Percentiles rank a stretch among this genome's conserved stretches.
Evolutionary conservation across 345 rosid species (phyloP).

Genomic region (Ricinus communis): DNA sequence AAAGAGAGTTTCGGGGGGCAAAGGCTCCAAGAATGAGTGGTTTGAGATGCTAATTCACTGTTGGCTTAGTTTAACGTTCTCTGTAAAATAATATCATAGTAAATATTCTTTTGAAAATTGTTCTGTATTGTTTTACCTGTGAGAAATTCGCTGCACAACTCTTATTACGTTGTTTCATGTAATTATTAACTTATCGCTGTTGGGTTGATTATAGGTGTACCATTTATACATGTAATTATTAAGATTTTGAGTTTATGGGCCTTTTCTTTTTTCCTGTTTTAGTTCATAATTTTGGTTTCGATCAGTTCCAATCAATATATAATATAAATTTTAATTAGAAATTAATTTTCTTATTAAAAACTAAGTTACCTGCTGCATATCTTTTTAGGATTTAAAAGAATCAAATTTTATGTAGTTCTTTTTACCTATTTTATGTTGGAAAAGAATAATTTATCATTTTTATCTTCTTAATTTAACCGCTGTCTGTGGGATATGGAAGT

Average conservation of each 20-base stretch:
- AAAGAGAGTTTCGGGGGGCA: constrained; percentile 22
- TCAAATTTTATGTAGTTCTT: no score
- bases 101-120: constrained; percentile 41
- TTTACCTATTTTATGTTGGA: no score
- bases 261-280: no score
- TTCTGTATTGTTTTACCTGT: constrained; percentile 19
- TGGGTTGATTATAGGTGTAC: constrained; percentile 15
- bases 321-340: no score
- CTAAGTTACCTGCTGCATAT: no score
- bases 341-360: no score
- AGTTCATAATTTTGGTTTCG: no score
- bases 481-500: no score
- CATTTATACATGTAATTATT: constrained; percentile 13
- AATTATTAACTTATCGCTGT: constrained; percentile 14
- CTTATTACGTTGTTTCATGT: constrained; percentile 7
- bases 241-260: background rate
- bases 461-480: no score
- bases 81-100: constrained; percentile 38
- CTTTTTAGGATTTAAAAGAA: no score
- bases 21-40: constrained; percentile 32
- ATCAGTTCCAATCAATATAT: no score
- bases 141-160: constrained; percentile 5
- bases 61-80: constrained; percentile 24
- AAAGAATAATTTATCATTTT: no score
- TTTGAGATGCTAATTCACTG: constrained; percentile 34